Percentiles rank a stretch among this genome's conserved stretches.
Conservation (phyloP, 208 protist genomes). For the Novymonas esmeraldas region DNA sequence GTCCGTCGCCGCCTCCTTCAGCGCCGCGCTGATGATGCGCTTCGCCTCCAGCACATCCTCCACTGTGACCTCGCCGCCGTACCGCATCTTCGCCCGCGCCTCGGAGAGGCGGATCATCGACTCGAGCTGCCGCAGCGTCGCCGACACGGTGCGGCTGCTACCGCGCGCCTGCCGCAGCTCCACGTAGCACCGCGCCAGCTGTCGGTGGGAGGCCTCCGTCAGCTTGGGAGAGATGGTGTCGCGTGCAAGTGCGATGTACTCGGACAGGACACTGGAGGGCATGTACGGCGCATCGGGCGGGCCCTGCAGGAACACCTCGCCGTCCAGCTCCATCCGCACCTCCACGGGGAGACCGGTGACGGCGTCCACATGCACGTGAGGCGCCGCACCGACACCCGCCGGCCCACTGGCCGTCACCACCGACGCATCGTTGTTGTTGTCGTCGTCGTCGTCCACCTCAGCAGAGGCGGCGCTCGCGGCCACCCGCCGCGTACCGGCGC, state of each 20-base stretch:
- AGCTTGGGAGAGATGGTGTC: slow-evolving; percentile 84
- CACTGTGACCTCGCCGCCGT: slow-evolving; percentile 60
- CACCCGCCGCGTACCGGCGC: slow-evolving; percentile 10
- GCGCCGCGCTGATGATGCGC: slow-evolving; percentile 84
- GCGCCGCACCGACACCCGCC: background rate
- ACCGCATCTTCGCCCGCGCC: slow-evolving; percentile 93
- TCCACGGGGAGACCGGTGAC: slow-evolving; percentile 41
- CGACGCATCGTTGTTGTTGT: slow-evolving; percentile 1
- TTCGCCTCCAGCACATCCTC: slow-evolving; percentile 93
- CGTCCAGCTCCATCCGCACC: slow-evolving; percentile 70
- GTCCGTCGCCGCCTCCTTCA: slow-evolving; percentile 90
- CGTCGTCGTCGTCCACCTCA: slow-evolving; percentile 7
- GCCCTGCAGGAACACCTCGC: slow-evolving; percentile 76
- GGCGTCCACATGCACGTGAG: slow-evolving; percentile 23
- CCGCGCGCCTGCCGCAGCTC: slow-evolving; percentile 90
- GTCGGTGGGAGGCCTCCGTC: slow-evolving; percentile 84
- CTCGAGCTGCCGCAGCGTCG: slow-evolving; percentile 98
- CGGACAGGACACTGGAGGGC: slow-evolving; percentile 75
- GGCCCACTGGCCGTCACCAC: slow-evolving; percentile 11
- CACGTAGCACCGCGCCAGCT: slow-evolving; percentile 95
- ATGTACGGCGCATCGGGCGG: slow-evolving; percentile 66
- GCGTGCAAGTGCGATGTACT: slow-evolving; percentile 95
- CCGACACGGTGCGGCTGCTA: slow-evolving; percentile 94
- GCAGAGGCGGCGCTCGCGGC: background rate
- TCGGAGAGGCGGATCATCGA: slow-evolving; percentile 98